Base-by-base conservation (phyloP, 1,284 basidiomycete genomes). In the Moesziomyces parantarcticus region DNA sequence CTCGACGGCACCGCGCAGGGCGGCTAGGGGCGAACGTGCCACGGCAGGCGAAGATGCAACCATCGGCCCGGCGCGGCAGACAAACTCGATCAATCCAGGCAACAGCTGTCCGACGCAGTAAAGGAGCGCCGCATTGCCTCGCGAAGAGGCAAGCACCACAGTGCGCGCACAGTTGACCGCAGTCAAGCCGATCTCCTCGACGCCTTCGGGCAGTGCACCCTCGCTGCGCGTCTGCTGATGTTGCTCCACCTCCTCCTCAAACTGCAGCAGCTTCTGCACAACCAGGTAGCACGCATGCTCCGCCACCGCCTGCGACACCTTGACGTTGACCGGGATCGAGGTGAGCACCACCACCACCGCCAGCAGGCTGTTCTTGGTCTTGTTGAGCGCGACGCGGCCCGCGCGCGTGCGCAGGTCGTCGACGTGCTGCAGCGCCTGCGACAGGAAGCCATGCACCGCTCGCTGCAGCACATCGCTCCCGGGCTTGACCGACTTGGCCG, bases 331-430 rank as follows among this genome's bases (percentile, higher is more conserved):
- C 1, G 93, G 92, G 2, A 94, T 85, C 14, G 91, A 88, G 0
- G 95, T 97, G 41, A 98, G 84, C 54, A 97, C 88, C 8, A 99
- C 88, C 3, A 93, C 93, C 0, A 91, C 87, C 0, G 93, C 92
- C 18, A 98, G 85, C 60, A 98, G 87, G 84, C 97, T 97, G 83
- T 91, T 93, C 85, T 93, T 95, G 83, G 92, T 88, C 85, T 97
- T 97, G 84, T 90, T 89, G 9, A 88, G 86, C 2, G 92, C 92
- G 11, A 92, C 89, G 0, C 87, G 78, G 4, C 94, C 95, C 61
- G 90, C 88, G 47, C 81, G 71, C 18, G 73, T 61, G 21, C 75
- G 89, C 90, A 97, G 93, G 69, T 92, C 93, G 75, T 97, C 94
- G 22, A 97, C 88, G 78, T 94, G 92, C 53, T 91, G 86, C 40